These are phyloP conservation scores for Cynara cardunculus DNA, from an alignment of 129 eudicot species.

Conservation along the genomic window DNA sequence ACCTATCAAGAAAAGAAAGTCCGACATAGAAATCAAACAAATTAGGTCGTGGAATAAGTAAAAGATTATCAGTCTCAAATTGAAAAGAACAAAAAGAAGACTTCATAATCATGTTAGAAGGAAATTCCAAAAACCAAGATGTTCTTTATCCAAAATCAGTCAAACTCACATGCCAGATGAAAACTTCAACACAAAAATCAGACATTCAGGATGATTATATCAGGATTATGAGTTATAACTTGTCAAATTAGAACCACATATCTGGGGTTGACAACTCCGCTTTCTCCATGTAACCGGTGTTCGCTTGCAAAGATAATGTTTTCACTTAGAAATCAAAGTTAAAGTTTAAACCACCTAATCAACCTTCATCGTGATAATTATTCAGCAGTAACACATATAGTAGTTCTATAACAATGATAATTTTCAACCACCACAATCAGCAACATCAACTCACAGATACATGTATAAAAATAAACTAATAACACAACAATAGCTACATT, in stretches of 20 bases:
- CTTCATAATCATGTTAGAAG: neutral
- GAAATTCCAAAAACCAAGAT: neutral
- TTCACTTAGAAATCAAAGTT: neutral
- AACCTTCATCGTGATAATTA: neutral
- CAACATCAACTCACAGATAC: neutral
- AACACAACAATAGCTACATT: neutral
- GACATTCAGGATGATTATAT: neutral
- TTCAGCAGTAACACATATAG: neutral
- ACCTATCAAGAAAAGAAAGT: too few species aligned
- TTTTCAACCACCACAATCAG: neutral
- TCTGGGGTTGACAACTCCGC: neutral
- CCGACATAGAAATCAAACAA: too few species aligned
- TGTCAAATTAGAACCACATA: neutral
- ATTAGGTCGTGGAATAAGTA: neutral
- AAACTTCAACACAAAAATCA: neutral
- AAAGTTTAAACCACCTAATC: neutral
- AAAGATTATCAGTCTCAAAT: neutral
- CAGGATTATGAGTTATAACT: neutral
- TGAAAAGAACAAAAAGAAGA: neutral
- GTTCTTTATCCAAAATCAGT: neutral
- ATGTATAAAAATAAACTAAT: neutral
- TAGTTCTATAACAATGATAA: neutral
- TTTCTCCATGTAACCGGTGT: neutral
- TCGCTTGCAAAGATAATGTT: neutral
- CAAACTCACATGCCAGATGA: neutral